These are phyloP conservation scores for Colletotrichum lini DNA, from an alignment of 2,329 filamentous ascomycete species.

Conservation along the genomic window DNA sequence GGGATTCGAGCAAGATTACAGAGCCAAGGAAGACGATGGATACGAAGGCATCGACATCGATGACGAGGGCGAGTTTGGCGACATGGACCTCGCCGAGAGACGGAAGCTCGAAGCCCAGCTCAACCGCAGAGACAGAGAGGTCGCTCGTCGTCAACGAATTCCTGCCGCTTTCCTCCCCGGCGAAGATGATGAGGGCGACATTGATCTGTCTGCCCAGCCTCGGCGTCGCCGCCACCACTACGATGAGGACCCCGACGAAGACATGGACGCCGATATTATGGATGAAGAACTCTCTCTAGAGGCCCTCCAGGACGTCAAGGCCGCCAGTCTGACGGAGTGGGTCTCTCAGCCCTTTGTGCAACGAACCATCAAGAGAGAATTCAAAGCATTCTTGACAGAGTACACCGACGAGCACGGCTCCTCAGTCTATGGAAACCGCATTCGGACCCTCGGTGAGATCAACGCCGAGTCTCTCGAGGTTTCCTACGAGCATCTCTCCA, in stretches of 20 bases:
- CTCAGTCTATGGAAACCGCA: conserved; percentile 95
- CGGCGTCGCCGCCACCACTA: conserved; percentile 90
- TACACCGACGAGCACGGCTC: conserved; percentile 91
- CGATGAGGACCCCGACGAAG: conserved; percentile 93
- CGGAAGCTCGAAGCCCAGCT: conserved; percentile 81
- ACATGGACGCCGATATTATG: conserved; percentile 94
- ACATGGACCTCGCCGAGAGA: conserved; percentile 76
- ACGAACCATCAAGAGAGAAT: conserved; percentile 93
- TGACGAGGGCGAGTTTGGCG: conserved; percentile 82
- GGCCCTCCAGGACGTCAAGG: conserved; percentile 92
- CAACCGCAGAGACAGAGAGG: conserved; percentile 80
- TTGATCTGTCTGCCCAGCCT: conserved; percentile 88
- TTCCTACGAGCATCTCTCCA: conserved; percentile 91
- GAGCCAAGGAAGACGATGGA: conserved; percentile 74
- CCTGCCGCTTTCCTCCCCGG: conserved; percentile 82
- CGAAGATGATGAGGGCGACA: conserved; percentile 87
- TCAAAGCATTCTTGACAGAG: conserved; percentile 97
- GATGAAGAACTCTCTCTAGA: conserved; percentile 95
- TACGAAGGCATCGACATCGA: conserved; percentile 83
- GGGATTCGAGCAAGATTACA: conserved; percentile 81
- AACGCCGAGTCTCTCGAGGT: conserved; percentile 98
- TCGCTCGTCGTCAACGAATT: conserved; percentile 76
- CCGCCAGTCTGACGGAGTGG: conserved; percentile 94
- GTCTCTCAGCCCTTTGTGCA: conserved; percentile 91
- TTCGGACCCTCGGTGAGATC: conserved; percentile 94